A percentile compares a stretch with the other conserved stretches of the same genome.
These are phyloP conservation scores for Zygosaccharomyces pseudorouxii DNA, from an alignment of 805 yeast genomes.

Conservation along the genomic window DNA sequence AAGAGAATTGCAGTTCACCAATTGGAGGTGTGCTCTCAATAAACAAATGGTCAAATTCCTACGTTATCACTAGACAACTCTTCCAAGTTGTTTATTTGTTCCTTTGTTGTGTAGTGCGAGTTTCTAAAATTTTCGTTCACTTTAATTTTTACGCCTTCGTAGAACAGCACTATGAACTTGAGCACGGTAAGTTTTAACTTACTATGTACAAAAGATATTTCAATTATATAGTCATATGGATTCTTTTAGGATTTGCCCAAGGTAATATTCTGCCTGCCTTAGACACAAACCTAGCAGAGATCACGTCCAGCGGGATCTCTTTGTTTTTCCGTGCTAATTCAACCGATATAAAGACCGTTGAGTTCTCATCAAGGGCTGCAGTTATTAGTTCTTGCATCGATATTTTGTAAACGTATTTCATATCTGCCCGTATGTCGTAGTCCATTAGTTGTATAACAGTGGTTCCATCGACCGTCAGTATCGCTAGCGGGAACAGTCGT, in stretches of 20 bases:
- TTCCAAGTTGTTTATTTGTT: background rate
- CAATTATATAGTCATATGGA: constrained; percentile 6
- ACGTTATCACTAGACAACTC: background rate
- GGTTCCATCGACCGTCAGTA: background rate
- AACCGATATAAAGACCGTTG: constrained; percentile 8
- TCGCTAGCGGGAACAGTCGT: constrained; percentile 16
- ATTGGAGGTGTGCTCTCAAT: constrained; percentile 1
- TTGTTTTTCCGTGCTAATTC: constrained; percentile 1
- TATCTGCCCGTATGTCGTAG: constrained; percentile 14
- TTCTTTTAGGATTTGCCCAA: constrained; percentile 17
- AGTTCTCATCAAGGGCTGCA: constrained; percentile 4
- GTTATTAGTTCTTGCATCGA: constrained; percentile 15
- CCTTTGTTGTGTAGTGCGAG: background rate
- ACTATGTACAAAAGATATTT: background rate
- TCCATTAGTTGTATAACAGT: constrained; percentile 13
- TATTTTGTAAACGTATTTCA: constrained; percentile 12
- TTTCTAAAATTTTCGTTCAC: background rate
- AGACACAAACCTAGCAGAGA: constrained; percentile 9
- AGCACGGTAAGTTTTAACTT: background rate
- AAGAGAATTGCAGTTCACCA: background rate
- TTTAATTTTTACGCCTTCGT: background rate
- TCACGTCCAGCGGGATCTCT: constrained; percentile 3
- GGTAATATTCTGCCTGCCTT: constrained; percentile 17
- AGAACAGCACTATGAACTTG: background rate
- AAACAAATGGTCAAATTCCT: background rate